phyloP scores from a whole-genome alignment of 1,284 basidiomycete species.

The Mycena sp. region DNA sequence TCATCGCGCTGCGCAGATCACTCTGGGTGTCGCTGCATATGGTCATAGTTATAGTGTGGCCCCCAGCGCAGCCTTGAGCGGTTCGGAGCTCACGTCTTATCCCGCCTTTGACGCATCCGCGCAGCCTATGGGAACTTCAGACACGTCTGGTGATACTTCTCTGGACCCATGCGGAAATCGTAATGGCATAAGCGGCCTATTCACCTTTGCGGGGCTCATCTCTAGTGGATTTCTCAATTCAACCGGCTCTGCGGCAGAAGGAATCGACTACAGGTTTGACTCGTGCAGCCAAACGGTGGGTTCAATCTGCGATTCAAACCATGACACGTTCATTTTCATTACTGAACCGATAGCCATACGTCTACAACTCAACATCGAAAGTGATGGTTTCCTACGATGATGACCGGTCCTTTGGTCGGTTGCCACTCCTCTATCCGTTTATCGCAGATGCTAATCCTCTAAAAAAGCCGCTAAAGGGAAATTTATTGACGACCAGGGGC shows the following conservation, averaged over 20 bases:
- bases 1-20: conserved; percentile 36
- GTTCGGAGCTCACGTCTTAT: conserved; percentile 51
- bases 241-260: conserved; percentile 58
- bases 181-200: conserved; percentile 55
- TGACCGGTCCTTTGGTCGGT: conserved; percentile 55
- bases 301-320: conserved; percentile 18
- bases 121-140: conserved; percentile 63
- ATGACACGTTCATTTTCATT: not conserved
- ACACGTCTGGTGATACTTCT: conserved; percentile 40
- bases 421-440: conserved; percentile 32
- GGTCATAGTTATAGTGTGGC: conserved; percentile 68
- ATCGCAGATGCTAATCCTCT: not conserved
- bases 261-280: conserved; percentile 65
- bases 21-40: conserved; percentile 83
- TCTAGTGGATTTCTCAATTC: conserved; percentile 59
- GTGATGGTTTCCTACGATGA: conserved; percentile 73
- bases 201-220: conserved; percentile 70
- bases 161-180: conserved; percentile 64
- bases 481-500: conserved; percentile 58
- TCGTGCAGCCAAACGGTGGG: conserved; percentile 75
- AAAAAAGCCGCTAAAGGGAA: conserved; percentile 60
- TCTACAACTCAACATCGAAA: conserved; percentile 62
- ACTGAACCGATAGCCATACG: conserved; percentile 59
- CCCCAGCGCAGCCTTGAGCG: conserved; percentile 51
- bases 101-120: conserved; percentile 57